Conservation (phyloP, 371 early-diverging fungal genomes). For the Nematocida sp. region DNA sequence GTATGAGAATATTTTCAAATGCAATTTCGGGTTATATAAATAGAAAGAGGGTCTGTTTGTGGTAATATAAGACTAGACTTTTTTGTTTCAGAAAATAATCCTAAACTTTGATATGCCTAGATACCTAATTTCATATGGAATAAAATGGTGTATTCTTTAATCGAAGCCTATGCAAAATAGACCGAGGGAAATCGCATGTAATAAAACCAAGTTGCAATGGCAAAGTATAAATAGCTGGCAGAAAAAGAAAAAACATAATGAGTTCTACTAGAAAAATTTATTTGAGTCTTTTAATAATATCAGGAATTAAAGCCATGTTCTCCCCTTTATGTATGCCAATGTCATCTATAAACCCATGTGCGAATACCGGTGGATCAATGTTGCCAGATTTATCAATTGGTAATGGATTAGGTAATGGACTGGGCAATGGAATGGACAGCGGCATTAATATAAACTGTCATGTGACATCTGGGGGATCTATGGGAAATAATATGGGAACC, state of each 20-base stretch:
- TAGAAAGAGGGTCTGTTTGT: too few species aligned
- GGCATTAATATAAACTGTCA: constrained; percentile 13
- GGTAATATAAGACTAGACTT: too few species aligned
- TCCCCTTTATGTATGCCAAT: constrained; percentile 15
- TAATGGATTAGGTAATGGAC: background rate
- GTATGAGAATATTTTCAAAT: too few species aligned
- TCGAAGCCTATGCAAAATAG: background rate
- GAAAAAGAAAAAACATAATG: background rate
- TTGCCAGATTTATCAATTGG: constrained; percentile 12
- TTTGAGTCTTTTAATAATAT: background rate
- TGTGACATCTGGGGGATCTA: background rate
- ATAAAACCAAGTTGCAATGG: constrained; percentile 15
- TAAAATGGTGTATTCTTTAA: too few species aligned
- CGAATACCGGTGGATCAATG: background rate
- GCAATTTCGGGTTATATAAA: too few species aligned
- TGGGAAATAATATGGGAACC: background rate
- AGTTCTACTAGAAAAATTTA: background rate
- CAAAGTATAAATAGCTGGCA: constrained; percentile 2
- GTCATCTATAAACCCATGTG: constrained; percentile 22
- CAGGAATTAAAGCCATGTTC: constrained; percentile 17
- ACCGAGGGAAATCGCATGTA: background rate
- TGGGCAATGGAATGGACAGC: background rate
- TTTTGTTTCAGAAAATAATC: too few species aligned
- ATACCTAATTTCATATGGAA: too few species aligned
- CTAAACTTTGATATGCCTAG: too few species aligned